Evolutionary conservation across 139 green algal species (phyloP), one percentile per base, ranked within the genome.

Genomic region (Zygnema cylindricum): DNA sequence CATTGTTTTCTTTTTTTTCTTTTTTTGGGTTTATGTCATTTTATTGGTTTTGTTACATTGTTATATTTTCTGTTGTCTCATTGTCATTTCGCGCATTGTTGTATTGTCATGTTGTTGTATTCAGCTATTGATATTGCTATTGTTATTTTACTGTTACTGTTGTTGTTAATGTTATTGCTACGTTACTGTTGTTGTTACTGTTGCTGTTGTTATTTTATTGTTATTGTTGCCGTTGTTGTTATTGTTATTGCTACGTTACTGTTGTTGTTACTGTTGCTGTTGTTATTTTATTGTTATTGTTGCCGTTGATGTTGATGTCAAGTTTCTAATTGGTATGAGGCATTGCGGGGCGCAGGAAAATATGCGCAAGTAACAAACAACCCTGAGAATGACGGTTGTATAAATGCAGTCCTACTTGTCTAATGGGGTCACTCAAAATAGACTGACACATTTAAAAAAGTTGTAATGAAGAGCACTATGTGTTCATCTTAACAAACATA

Each of bases 361-460:
- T 94, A 89, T n/a, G 71, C 90, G 32, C 97, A 99, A 93, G 93
- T 98, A 32, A 98, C 96, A 21, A 98, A 98, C 92, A 97, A 98
- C 78, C 96, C 96, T 21, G 96, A 99, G 92, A 99, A 98, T 85
- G 97, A 99, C 86, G 97, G 97, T 36, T 98, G 96, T 92, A 97
- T 99, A 91, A 99, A 99, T 91, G 98, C 95, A 1, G 98, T 99
- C 39, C 91, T 99, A 76, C 94, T 99, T 38, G 98, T 99, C 2
- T 99, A 84, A 63, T 63, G n/a, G n/a, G n/a, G n/a, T n/a, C n/a
- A n/a, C n/a, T n/a, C n/a, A n/a, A n/a, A n/a, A n/a, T n/a, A n/a
- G n/a, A n/a, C n/a, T n/a, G n/a, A n/a, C n/a, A n/a, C n/a, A n/a
- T n/a, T n/a, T n/a, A n/a, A n/a, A n/a, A n/a, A n/a, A n/a, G n/a